phyloP scores from a whole-genome alignment of 2,329 filamentous ascomycete species.

The Exserohilum rostratum region DNA sequence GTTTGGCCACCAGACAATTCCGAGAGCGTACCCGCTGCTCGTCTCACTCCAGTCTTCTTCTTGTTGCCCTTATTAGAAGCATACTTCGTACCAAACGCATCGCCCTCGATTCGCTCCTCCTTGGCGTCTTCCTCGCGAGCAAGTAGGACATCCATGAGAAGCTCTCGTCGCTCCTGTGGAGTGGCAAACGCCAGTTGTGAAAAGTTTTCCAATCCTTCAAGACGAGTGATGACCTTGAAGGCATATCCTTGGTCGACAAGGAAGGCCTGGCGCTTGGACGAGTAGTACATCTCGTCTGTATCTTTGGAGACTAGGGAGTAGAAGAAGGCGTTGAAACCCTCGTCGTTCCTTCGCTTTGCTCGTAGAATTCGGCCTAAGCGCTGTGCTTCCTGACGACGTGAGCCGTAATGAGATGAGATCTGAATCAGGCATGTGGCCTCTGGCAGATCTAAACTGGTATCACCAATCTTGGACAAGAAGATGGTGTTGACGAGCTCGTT shows the following conservation, averaged over 20 bases:
- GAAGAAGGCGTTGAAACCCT: slow-evolving; percentile 99
- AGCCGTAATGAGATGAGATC: slow-evolving; percentile 96
- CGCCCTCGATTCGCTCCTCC: slow-evolving; percentile 72
- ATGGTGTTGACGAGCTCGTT: slow-evolving; percentile 89
- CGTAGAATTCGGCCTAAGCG: slow-evolving; percentile 89
- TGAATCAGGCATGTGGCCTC: slow-evolving; percentile 97
- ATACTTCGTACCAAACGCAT: slow-evolving; percentile 64
- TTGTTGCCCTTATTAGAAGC: slow-evolving; percentile 53
- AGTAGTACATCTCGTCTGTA: slow-evolving; percentile 97
- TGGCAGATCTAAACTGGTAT: slow-evolving; percentile 95
- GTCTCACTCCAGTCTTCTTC: slow-evolving; percentile 66
- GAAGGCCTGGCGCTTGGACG: slow-evolving; percentile 94
- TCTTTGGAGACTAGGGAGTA: slow-evolving; percentile 98
- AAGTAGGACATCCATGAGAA: slow-evolving; percentile 86
- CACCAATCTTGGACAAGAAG: slow-evolving; percentile 96
- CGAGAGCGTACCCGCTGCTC: slow-evolving; percentile 83
- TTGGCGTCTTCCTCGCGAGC: slow-evolving; percentile 77
- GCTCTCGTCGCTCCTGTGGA: slow-evolving; percentile 78
- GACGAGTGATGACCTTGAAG: slow-evolving; percentile 97
- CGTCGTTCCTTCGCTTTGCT: slow-evolving; percentile 94
- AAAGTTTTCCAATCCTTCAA: slow-evolving; percentile 87
- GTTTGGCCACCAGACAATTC: slow-evolving; percentile 90
- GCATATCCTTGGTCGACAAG: slow-evolving; percentile 97
- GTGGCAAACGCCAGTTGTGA: slow-evolving; percentile 80
- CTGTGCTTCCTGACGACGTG: slow-evolving; percentile 94